Evolutionary conservation across 768 basidiomycete genomes (phyloP).

Genomic region (Boletus speciosus): DNA sequence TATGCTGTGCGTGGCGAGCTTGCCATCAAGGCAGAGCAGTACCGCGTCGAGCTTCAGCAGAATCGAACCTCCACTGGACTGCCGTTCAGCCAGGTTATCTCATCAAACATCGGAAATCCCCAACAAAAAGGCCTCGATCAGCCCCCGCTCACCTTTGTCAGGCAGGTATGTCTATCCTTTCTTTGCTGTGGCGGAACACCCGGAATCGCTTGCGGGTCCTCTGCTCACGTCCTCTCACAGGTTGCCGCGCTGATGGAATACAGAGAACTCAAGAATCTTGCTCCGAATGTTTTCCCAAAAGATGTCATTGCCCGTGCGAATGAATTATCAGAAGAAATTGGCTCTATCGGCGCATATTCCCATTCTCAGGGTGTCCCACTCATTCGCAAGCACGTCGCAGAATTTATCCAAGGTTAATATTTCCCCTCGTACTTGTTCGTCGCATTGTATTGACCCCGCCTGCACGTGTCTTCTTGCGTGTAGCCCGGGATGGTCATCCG

Average conservation of each 20-base stretch:
- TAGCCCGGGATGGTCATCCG: slow-evolving; percentile 89
- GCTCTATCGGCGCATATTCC: slow-evolving; percentile 92
- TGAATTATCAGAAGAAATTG: slow-evolving; percentile 79
- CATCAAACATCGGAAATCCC: slow-evolving; percentile 96
- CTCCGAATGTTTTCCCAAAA: slow-evolving; percentile 73
- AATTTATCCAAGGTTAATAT: slow-evolving; percentile 77
- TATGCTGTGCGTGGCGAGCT: slow-evolving; percentile 98
- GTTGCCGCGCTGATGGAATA: slow-evolving; percentile 91
- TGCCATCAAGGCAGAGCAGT: slow-evolving; percentile 88
- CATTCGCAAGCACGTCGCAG: slow-evolving; percentile 84
- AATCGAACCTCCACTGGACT: slow-evolving; percentile 45
- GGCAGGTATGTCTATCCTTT: slow-evolving; percentile 63
- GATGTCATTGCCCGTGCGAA: slow-evolving; percentile 85
- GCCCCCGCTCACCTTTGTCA: slow-evolving; percentile 83
- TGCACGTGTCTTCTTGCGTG: not conserved
- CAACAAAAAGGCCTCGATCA: slow-evolving; percentile 96
- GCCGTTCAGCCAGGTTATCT: slow-evolving; percentile 87
- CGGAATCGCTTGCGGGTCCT: not conserved
- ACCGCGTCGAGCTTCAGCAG: slow-evolving; percentile 66
- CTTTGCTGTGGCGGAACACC: not conserved
- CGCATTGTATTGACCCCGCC: slow-evolving; percentile 3
- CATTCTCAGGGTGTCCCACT: slow-evolving; percentile 90
- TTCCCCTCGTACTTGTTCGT: not conserved
- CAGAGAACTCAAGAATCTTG: slow-evolving; percentile 76
- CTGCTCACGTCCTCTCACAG: slow-evolving; percentile 36